A percentile compares a stretch with the other conserved stretches of the same genome.
phyloP scores from a whole-genome alignment of 352 stramenopile genomes.

The Phytophthora hibernalis region DNA sequence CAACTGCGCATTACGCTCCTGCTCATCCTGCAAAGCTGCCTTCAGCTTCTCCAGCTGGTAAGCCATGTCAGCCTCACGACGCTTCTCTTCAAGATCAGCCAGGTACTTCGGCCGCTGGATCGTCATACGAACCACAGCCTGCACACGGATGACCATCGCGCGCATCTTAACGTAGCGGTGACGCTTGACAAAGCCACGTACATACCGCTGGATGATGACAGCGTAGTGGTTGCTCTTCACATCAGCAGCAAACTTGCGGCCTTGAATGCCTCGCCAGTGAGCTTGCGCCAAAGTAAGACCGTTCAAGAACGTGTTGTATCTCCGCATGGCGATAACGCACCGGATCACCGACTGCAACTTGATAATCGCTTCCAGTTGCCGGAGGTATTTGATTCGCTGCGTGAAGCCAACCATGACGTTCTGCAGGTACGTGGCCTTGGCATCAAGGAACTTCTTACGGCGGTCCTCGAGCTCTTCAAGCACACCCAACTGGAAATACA shows the following conservation, averaged over 20 bases:
- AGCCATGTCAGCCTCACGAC: slow-evolving; percentile 86
- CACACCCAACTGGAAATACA: slow-evolving; percentile 89
- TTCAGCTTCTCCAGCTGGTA: slow-evolving; percentile 87
- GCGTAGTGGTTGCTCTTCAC: slow-evolving; percentile 87
- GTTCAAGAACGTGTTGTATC: slow-evolving; percentile 85
- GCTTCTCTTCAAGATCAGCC: slow-evolving; percentile 77
- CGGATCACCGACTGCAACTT: slow-evolving; percentile 87
- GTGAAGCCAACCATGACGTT: slow-evolving; percentile 83
- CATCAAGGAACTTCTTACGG: slow-evolving; percentile 86
- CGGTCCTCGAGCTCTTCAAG: slow-evolving; percentile 88
- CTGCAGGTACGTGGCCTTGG: slow-evolving; percentile 81
- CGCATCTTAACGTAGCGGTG: slow-evolving; percentile 72
- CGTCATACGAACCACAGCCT: slow-evolving; percentile 84
- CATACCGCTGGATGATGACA: slow-evolving; percentile 86
- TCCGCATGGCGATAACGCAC: slow-evolving; percentile 83
- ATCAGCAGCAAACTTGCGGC: slow-evolving; percentile 66
- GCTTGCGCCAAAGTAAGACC: slow-evolving; percentile 71
- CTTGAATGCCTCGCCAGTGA: slow-evolving; percentile 74
- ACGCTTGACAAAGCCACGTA: slow-evolving; percentile 75
- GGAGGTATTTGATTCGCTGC: slow-evolving; percentile 79
- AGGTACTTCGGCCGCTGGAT: slow-evolving; percentile 83
- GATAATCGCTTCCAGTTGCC: slow-evolving; percentile 78
- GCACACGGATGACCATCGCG: slow-evolving; percentile 76
- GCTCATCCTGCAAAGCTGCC: slow-evolving; percentile 79
- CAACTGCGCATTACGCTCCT: slow-evolving; percentile 76